These are phyloP conservation scores for Pichia membranifaciens DNA, from an alignment of 805 yeast genomes.

Conservation along the genomic window DNA sequence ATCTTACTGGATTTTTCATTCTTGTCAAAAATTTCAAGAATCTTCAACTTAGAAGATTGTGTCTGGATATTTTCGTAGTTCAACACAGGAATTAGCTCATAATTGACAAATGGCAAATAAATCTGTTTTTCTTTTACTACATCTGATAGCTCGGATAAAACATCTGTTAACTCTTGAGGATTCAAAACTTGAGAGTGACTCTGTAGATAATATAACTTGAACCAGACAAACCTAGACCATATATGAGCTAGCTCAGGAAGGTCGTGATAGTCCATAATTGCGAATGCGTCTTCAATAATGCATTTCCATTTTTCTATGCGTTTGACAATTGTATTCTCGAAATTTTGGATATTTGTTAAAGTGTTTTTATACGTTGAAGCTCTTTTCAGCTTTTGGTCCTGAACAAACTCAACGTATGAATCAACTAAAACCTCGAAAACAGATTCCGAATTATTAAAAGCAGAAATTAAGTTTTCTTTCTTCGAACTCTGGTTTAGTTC, in stretches of 20 bases:
- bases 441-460: slow-evolving; percentile 28
- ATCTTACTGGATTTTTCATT: slow-evolving; percentile 30
- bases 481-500: neutral
- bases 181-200: slow-evolving; percentile 21
- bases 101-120: slow-evolving; percentile 49
- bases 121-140: slow-evolving; percentile 19
- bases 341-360: slow-evolving; percentile 31
- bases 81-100: slow-evolving; percentile 51
- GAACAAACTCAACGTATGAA: slow-evolving; percentile 30
- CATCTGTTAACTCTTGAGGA: slow-evolving; percentile 31
- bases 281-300: slow-evolving; percentile 29
- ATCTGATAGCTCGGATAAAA: slow-evolving; percentile 24
- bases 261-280: neutral
- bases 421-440: slow-evolving; percentile 42
- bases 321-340: slow-evolving; percentile 34
- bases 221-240: slow-evolving; percentile 43
- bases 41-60: slow-evolving; percentile 66
- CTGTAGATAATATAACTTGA: slow-evolving; percentile 39
- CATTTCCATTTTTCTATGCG: slow-evolving; percentile 46
- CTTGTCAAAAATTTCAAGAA: slow-evolving; percentile 60
- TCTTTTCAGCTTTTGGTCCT: slow-evolving; percentile 23
- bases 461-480: neutral
- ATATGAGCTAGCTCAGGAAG: slow-evolving; percentile 10
- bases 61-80: slow-evolving; percentile 44
- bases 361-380: slow-evolving; percentile 14